Conservation (phyloP, 257 asterid genomes). For the Prunella vulgaris region DNA sequence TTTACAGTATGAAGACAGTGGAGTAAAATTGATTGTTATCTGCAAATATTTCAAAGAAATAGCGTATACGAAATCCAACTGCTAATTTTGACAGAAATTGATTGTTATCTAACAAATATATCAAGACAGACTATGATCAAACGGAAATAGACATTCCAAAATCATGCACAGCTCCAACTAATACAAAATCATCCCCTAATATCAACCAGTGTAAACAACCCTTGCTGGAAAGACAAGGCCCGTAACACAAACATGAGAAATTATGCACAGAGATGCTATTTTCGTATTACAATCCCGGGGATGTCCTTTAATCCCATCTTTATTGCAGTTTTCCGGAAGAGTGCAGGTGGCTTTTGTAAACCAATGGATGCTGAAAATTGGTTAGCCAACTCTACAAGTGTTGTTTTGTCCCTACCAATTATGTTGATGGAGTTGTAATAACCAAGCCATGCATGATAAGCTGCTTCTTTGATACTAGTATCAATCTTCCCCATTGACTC, state of each 20-base stretch:
- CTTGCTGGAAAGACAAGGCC: neutral
- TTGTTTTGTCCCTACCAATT: slow-evolving; percentile 75
- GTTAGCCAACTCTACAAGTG: slow-evolving; percentile 75
- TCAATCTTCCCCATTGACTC: slow-evolving; percentile 60
- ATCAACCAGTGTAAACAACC: neutral
- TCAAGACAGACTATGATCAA: neutral
- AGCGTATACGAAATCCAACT: neutral
- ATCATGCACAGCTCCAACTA: neutral
- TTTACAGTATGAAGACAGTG: neutral
- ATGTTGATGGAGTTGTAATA: slow-evolving; percentile 67
- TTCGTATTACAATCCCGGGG: slow-evolving; percentile 63
- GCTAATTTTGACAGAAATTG: neutral
- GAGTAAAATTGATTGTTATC: neutral
- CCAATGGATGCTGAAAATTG: slow-evolving; percentile 76
- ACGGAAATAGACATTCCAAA: neutral
- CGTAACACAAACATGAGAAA: neutral
- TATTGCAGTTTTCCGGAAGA: slow-evolving; percentile 64
- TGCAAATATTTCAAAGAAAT: neutral
- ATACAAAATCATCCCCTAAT: neutral
- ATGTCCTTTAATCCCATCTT: slow-evolving; percentile 88
- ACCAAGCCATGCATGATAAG: slow-evolving; percentile 93
- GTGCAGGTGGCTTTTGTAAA: slow-evolving; percentile 66
- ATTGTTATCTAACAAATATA: neutral
- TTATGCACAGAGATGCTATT: slow-evolving; percentile 29
- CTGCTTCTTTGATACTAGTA: slow-evolving; percentile 68